Evolutionary conservation across 1,139 yeast species (phyloP).

Genomic region (Scheffersomyces insectosa): DNA sequence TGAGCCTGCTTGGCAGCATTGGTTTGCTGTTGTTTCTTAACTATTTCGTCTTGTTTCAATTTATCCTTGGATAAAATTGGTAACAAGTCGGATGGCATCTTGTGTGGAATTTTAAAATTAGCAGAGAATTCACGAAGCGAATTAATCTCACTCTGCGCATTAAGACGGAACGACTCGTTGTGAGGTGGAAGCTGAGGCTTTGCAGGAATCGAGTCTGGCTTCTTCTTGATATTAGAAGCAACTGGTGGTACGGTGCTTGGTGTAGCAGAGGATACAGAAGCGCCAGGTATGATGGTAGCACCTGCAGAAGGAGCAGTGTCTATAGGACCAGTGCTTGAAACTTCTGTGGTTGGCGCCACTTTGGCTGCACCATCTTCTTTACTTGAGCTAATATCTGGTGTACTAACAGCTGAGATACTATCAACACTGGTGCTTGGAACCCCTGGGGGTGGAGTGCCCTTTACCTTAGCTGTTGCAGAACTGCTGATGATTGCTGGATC

Average conservation of each 20-base stretch:
- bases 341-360: not conserved
- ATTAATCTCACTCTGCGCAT: conserved; percentile 68
- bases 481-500: conserved; percentile 80
- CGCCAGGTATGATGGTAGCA: not conserved
- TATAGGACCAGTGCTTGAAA: not conserved
- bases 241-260: conserved; percentile 17
- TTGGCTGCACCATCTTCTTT: not conserved
- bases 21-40: conserved; percentile 32
- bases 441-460: not conserved
- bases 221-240: conserved; percentile 7
- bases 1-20: conserved; percentile 1
- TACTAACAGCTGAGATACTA: not conserved
- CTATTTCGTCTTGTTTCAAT: conserved; percentile 60
- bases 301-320: not conserved
- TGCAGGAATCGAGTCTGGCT: conserved; percentile 35
- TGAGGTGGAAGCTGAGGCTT: conserved; percentile 30
- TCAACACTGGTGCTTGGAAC: not conserved
- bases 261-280: conserved; percentile 1
- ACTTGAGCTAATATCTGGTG: conserved; percentile 2
- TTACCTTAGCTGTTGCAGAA: conserved; percentile 30
- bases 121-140: conserved; percentile 84
- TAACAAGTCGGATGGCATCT: conserved; percentile 72
- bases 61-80: conserved; percentile 75
- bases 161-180: conserved; percentile 46
- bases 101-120: conserved; percentile 74